A percentile compares a stretch with the other conserved stretches of the same genome.
These are phyloP conservation scores for Dacryopinax spathularia DNA, from an alignment of 768 basidiomycete genomes.

Conservation along the genomic window DNA sequence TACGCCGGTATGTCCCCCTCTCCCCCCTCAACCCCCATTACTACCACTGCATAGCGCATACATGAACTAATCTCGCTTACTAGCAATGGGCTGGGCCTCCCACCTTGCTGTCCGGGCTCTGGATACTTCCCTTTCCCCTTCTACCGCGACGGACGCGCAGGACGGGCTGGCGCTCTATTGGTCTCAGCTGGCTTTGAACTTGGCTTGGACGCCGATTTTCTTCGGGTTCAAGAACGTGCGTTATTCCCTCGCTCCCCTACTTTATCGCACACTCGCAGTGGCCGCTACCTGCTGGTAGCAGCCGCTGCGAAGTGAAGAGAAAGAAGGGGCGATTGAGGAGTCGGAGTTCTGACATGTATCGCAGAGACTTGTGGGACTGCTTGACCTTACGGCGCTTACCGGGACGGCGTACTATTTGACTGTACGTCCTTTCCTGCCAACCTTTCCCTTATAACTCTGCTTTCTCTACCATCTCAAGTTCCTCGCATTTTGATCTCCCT, in stretches of 20 bases:
- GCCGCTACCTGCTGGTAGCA: background rate
- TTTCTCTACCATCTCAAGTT: background rate
- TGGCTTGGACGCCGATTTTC: conserved; percentile 51
- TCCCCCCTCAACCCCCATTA: conserved; percentile 10
- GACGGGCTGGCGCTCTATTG: conserved; percentile 45
- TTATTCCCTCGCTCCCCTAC: background rate
- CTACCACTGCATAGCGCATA: background rate
- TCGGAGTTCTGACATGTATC: background rate
- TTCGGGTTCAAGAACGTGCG: conserved; percentile 37
- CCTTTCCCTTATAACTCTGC: background rate
- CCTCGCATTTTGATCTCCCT: too few relatives aligned
- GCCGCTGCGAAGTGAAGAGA: too few relatives aligned
- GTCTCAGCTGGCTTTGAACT: conserved; percentile 43
- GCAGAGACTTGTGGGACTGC: conserved; percentile 40
- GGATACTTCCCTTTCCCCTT: conserved; percentile 31
- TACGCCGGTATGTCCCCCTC: conserved; percentile 24
- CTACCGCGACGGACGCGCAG: conserved; percentile 31
- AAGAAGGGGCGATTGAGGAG: too few relatives aligned
- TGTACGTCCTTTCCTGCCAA: conserved; percentile 26
- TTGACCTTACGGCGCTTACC: conserved; percentile 40
- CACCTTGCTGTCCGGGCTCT: conserved; percentile 44
- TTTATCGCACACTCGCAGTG: background rate
- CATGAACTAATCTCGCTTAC: too few relatives aligned
- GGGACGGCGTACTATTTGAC: conserved; percentile 47
- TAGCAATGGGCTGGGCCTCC: conserved; percentile 56